These are phyloP conservation scores for Silene noctiflora DNA, from an alignment of 179 eudicot genomes.

Conservation along the genomic window DNA sequence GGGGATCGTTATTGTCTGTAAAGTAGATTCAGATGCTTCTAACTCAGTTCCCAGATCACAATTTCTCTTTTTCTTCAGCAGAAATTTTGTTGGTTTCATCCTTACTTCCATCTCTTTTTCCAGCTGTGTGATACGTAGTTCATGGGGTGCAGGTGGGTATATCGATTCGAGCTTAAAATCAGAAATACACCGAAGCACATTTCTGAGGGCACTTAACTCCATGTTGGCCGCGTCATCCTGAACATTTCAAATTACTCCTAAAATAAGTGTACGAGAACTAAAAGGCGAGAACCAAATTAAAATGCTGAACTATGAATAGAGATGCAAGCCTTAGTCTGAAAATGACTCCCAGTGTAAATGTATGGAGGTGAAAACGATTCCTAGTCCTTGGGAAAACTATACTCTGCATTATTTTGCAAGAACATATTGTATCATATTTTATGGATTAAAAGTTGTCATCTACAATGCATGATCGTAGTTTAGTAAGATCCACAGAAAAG, in stretches of 20 bases:
- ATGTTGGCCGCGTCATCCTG: constrained; percentile 16
- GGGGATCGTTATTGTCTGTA: background rate
- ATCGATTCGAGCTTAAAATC: constrained; percentile 4
- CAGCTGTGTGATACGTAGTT: constrained; percentile 13
- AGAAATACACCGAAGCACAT: background rate
- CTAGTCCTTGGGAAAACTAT: background rate
- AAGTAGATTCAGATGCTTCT: background rate
- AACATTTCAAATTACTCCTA: background rate
- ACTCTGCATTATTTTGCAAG: too few relatives aligned
- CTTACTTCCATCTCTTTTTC: constrained; percentile 12
- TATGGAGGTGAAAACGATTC: too few relatives aligned
- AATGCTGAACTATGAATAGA: background rate
- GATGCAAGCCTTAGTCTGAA: background rate
- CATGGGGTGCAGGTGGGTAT: background rate
- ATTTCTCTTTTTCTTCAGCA: background rate
- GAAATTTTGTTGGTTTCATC: background rate
- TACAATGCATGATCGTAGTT: too few relatives aligned
- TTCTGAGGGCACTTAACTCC: constrained; percentile 16
- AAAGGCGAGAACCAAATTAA: background rate
- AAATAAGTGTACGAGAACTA: constrained; percentile 1
- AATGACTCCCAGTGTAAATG: too few relatives aligned
- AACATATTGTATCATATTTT: too few relatives aligned
- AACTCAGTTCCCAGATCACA: background rate
- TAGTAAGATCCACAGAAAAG: too few relatives aligned
- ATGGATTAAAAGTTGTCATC: too few relatives aligned